Evolutionary conservation across 116 monocot genomes (phyloP).

Genomic region (Phalaenopsis hybrid): DNA sequence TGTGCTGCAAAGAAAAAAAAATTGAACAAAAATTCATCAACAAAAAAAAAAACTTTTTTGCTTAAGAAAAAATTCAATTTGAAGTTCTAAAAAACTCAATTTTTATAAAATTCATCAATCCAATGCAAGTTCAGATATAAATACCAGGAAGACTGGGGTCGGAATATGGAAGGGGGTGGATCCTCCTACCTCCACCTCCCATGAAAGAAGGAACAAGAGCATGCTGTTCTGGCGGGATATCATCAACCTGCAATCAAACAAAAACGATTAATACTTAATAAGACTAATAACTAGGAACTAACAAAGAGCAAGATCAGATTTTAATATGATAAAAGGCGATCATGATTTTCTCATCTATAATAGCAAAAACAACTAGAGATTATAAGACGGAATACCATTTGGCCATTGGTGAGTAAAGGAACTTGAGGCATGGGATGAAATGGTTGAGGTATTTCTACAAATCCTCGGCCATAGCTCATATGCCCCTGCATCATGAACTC

Average conservation of each 20-base stretch:
- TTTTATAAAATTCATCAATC: neutral
- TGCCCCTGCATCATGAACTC: conserved; percentile 76
- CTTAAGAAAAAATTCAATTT: neutral
- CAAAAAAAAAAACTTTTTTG: neutral
- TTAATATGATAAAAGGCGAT: neutral
- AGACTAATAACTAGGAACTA: neutral
- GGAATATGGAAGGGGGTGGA: conserved; percentile 80
- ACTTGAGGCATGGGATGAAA: conserved; percentile 48
- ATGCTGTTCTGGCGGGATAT: conserved; percentile 93
- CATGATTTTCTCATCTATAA: neutral
- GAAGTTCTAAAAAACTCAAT: neutral
- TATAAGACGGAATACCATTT: conserved; percentile 47
- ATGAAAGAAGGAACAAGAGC: conserved; percentile 87
- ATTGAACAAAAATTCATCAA: neutral
- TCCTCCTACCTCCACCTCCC: conserved; percentile 87
- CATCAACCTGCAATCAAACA: conserved; percentile 55
- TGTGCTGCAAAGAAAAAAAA: conserved; percentile 48
- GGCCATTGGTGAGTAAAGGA: conserved; percentile 83
- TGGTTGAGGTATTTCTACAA: conserved; percentile 37
- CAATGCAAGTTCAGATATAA: conserved; percentile 1
- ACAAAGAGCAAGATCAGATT: neutral
- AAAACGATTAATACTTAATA: neutral
- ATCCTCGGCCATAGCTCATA: conserved; percentile 77
- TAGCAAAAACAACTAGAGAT: neutral
- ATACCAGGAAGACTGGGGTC: conserved; percentile 68